A percentile compares a stretch with the other conserved stretches of the same genome.
Conservation (phyloP, 306 rosid genomes). For the Medicago ruthenica region DNA sequence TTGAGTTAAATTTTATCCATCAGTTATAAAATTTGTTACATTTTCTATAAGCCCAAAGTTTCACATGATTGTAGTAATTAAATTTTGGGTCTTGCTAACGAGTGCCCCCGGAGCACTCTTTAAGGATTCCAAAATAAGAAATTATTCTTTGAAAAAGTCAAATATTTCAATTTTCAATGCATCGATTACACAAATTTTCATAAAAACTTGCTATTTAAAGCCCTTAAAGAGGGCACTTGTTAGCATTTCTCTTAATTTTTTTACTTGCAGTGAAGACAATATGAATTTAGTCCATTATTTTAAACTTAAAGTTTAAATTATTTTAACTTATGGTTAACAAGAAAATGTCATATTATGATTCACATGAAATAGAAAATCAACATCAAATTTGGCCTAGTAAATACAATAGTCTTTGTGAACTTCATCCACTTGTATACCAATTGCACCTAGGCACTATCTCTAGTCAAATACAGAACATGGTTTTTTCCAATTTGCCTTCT, state of each 20-base stretch:
- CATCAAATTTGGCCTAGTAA: slow-evolving; percentile 8
- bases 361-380: slow-evolving; percentile 4
- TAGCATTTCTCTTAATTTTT: too few relatives aligned
- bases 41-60: slow-evolving; percentile 1
- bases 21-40: slow-evolving; percentile 30
- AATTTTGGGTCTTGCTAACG: too few relatives aligned
- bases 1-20: background rate
- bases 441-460: background rate
- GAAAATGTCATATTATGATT: background rate
- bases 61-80: slow-evolving; percentile 21
- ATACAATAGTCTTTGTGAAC: slow-evolving; percentile 17
- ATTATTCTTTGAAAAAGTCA: too few relatives aligned
- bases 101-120: too few relatives aligned
- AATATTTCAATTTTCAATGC: too few relatives aligned
- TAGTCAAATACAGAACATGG: background rate
- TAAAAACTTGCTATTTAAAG: too few relatives aligned
- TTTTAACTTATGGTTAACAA: background rate
- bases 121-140: too few relatives aligned
- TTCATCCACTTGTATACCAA: background rate
- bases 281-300: background rate
- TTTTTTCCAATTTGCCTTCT: background rate
- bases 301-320: background rate
- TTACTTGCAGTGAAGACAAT: slow-evolving; percentile 15
- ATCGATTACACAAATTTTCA: too few relatives aligned
- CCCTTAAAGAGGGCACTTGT: too few relatives aligned